Percentiles rank a stretch among this genome's conserved stretches.
Evolutionary conservation across 352 stramenopile genomes (phyloP).

Genomic region (Blastocystis sp.): DNA sequence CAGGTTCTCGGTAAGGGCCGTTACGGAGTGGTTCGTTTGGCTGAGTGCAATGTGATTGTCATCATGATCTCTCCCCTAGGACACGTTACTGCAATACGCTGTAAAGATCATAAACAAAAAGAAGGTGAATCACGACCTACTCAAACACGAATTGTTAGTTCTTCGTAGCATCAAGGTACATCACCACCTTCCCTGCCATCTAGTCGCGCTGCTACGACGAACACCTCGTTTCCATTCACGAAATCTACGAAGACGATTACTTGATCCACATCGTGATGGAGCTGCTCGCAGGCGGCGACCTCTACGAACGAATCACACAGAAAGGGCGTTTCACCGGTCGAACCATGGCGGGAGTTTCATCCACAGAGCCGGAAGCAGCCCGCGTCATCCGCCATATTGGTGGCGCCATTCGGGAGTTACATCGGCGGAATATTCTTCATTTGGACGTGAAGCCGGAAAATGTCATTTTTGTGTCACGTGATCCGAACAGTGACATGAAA

Average conservation of each 20-base stretch:
- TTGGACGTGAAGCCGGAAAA: constrained; percentile 52
- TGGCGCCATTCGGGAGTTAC: neutral
- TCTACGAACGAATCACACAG: constrained; percentile 14
- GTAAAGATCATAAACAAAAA: constrained; percentile 54
- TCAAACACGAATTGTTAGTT: constrained; percentile 43
- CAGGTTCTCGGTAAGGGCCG: constrained; percentile 34
- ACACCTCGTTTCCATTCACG: constrained; percentile 31
- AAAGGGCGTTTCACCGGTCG: neutral
- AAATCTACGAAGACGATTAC: constrained; percentile 54
- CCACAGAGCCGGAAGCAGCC: neutral
- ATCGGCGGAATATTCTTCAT: constrained; percentile 28
- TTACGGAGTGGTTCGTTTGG: constrained; percentile 29
- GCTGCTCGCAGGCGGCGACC: constrained; percentile 8
- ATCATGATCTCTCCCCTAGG: neutral
- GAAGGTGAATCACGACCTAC: constrained; percentile 28
- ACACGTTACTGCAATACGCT: constrained; percentile 14
- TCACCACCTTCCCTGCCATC: neutral
- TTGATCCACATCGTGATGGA: constrained; percentile 53
- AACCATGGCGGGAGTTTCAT: neutral
- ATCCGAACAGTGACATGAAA: constrained; percentile 26
- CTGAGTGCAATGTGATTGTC: constrained; percentile 24
- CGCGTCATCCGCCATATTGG: constrained; percentile 31
- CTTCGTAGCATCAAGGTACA: constrained; percentile 8
- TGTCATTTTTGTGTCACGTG: constrained; percentile 11
- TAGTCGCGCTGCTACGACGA: constrained; percentile 38